Base-by-base conservation (phyloP, 192 early-diverging fungal species). In the Coemansia sp. region DNA sequence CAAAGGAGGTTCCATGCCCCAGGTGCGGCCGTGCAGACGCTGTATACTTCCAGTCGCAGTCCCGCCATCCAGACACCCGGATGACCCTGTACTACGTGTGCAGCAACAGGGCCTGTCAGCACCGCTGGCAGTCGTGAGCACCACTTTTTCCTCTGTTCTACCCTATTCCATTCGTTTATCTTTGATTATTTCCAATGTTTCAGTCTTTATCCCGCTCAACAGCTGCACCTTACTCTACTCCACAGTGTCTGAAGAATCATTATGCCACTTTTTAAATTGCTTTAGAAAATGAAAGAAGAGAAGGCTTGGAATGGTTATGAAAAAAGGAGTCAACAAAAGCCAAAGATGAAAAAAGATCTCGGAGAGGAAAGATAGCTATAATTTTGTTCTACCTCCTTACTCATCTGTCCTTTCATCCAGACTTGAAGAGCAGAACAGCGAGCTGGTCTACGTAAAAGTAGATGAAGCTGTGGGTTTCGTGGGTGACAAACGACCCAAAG, bases 401-500 rank as follows among this genome's bases (percentile, higher is more conserved):
- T 32, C 32, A 32, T 32, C 32, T 32, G 32, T 32, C 4, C 4
- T 39, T n/a, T 83, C 86, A 93, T 67, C 90, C 90, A 48, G 90
- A 92, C 86, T 95, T 98, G 90, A 97, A 97, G 43, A 97, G 84
- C 61, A 99, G 85, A 72, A 96, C 94, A 10, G 96, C 95, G 44
- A 94, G 94, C 75, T 95, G 91, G 64, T 90, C 92, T 57, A 94
- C 87, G 77, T 99, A 98, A 77, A 99, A 98, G 90, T 98, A 99
- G 84, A 99, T 96, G 70, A 98, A 99, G 71, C 95, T 93, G 86
- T 96, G 86, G 61, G 90, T 89, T 77, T 91, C 97, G 69, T 99
- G 96, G 32, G 98, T 98, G 16, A 98, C 98, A 70, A 94, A 97
- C 42, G 95, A 97, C 45, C 96, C 98, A 93, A 98, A 99, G 89